Evolutionary conservation across 352 stramenopile genomes (phyloP).

Genomic region (Pythium phragmitis): DNA sequence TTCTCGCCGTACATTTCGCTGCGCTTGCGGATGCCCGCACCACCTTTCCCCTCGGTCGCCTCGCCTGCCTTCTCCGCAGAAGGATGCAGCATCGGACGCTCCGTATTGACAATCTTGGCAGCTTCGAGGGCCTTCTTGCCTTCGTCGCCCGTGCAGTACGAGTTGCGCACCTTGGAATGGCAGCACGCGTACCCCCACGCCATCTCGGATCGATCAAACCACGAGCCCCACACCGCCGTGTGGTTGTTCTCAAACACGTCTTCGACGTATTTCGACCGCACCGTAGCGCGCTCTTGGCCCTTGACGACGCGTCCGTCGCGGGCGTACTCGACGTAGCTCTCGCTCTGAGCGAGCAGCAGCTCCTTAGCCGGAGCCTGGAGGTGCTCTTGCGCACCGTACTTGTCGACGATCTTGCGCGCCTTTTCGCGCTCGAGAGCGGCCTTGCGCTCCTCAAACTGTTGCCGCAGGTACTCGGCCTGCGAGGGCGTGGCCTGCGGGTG

Average conservation of each 20-base stretch:
- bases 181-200: constrained; percentile 98
- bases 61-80: constrained; percentile 26
- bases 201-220: constrained; percentile 93
- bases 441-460: constrained; percentile 89
- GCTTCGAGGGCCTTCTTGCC: constrained; percentile 90
- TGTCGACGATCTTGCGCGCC: constrained; percentile 87
- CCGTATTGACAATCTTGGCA: constrained; percentile 50
- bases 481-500: constrained; percentile 96
- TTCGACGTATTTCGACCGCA: constrained; percentile 98
- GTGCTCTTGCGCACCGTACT: constrained; percentile 95
- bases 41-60: constrained; percentile 16
- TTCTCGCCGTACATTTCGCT: constrained; percentile 92
- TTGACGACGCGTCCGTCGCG: constrained; percentile 91
- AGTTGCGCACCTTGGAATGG: constrained; percentile 93
- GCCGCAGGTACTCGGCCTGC: constrained; percentile 95
- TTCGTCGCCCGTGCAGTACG: constrained; percentile 94
- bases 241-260: constrained; percentile 97
- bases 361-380: constrained; percentile 82
- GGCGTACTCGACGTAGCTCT: constrained; percentile 93
- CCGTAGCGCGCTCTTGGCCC: constrained; percentile 68
- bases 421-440: constrained; percentile 68
- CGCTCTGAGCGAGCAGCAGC: constrained; percentile 84
- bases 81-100: constrained; percentile 50
- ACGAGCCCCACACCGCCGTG: constrained; percentile 96
- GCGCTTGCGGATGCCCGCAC: constrained; percentile 48